Base-by-base conservation (phyloP, 169 alveolate species). In the Plasmodium inui region DNA sequence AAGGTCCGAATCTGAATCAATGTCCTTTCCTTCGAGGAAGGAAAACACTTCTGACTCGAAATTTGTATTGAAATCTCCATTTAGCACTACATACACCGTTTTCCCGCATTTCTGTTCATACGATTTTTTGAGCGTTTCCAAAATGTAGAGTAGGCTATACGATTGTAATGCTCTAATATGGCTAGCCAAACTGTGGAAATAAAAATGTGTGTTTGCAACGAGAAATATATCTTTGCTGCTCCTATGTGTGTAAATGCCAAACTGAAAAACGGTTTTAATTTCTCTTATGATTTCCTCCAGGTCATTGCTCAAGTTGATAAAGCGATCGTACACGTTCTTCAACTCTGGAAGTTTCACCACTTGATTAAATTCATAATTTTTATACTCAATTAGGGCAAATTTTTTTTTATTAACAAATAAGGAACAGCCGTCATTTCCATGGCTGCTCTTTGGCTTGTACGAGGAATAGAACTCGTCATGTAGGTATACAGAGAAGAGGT, bases 351-450 rank as follows among this genome's bases (percentile, higher is more conserved):
- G 46, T 89, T 81, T 89, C 71, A 89, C 41, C 26, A 89, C 91
- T 80, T 79, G 70, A 22, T 79, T 78, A 79, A 89, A 89, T 79
- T 89, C 90, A 61, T 81, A 89, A 80, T 89, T 89, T 79, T 80
- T 81, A 80, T 80, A 61, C 53, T 80, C 94, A 26, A 89, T 78
- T 26, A 80, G 80, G 19, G 76, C 6, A 22, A 89, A 89, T 70
- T 89, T 89, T 39, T 89, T 80, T 80, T 89, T 89, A 80, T 80
- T 89, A 22, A 89, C 94, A 80, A 89, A 89, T 79, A 89, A 81
- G 84, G 94, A 89, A 28, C 94, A 89, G 0, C 94, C 94, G 71
- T 89, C 94, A 89, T 81, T 89, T 79, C 94, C 94, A 50, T 26
- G 17, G 14, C 34, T 61, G 50, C 28, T 89, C 82, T 89, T 89